Percentiles rank a stretch among this genome's conserved stretches.
Conservation (phyloP, 2,329 filamentous ascomycete species). For the Diaporthe destruens region DNA sequence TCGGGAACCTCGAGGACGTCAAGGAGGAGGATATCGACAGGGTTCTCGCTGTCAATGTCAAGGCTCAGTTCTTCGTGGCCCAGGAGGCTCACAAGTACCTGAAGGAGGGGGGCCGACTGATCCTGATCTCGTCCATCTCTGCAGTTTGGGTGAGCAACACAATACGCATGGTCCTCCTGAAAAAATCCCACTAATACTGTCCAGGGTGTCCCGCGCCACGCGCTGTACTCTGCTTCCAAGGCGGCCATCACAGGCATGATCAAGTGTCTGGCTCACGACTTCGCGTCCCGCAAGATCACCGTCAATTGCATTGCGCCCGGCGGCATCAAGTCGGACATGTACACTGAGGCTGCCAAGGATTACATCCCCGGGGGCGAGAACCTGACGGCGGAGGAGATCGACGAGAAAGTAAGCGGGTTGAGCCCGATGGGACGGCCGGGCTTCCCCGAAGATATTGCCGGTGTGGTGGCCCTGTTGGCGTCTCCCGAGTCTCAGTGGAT, state of each 20-base stretch:
- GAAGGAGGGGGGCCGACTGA: conserved; percentile 42
- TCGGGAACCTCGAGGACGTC: conserved; percentile 38
- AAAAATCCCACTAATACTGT: not conserved
- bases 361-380: conserved; percentile 39
- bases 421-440: conserved; percentile 37
- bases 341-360: conserved; percentile 29
- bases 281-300: conserved; percentile 42
- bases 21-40: conserved; percentile 41
- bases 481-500: conserved; percentile 46
- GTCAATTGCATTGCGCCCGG: conserved; percentile 45
- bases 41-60: conserved; percentile 41
- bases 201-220: conserved; percentile 29
- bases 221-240: conserved; percentile 34
- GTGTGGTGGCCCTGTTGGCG: conserved; percentile 52
- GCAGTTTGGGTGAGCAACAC: conserved; percentile 42
- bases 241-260: conserved; percentile 30
- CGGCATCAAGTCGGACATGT: conserved; percentile 40
- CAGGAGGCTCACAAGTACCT: conserved; percentile 43
- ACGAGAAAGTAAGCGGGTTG: conserved; percentile 24
- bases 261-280: conserved; percentile 34
- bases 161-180: not conserved
- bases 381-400: conserved; percentile 35
- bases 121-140: conserved; percentile 41
- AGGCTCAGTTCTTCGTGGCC: conserved; percentile 42
- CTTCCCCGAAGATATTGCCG: conserved; percentile 49